These are phyloP conservation scores for Parmales sp. DNA, from an alignment of 108 stramenopile genomes.

Conservation along the genomic window DNA sequence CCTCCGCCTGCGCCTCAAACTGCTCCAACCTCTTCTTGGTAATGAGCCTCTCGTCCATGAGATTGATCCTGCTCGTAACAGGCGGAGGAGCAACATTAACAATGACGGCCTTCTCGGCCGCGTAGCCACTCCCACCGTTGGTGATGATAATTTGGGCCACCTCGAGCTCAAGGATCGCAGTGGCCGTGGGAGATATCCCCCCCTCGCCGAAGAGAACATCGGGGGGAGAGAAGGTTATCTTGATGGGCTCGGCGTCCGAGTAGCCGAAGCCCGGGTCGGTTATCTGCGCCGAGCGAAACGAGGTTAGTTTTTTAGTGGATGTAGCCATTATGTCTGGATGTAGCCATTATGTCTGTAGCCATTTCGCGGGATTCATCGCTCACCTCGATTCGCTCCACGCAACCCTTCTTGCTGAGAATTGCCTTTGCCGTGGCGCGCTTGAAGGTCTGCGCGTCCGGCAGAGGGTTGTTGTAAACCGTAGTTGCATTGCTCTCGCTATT, in stretches of 20 bases:
- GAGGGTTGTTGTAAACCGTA: too few relatives aligned
- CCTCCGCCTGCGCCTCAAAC: constrained; percentile 16
- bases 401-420: constrained; percentile 41
- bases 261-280: constrained; percentile 56
- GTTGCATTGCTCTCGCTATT: background rate
- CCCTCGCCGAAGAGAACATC: constrained; percentile 25
- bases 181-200: constrained; percentile 49
- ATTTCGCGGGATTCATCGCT: too few relatives aligned
- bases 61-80: constrained; percentile 26
- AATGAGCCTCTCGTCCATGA: background rate
- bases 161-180: constrained; percentile 52
- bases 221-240: constrained; percentile 38
- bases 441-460: background rate
- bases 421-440: constrained; percentile 51
- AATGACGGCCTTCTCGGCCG: constrained; percentile 50
- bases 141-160: constrained; percentile 51
- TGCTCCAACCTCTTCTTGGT: background rate
- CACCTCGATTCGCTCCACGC: constrained; percentile 54
- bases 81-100: constrained; percentile 62
- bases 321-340: too few relatives aligned
- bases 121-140: constrained; percentile 65
- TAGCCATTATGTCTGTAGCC: too few relatives aligned
- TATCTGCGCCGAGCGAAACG: too few relatives aligned
- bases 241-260: constrained; percentile 34
- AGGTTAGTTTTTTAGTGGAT: too few relatives aligned